phyloP scores from a whole-genome alignment of 2,329 filamentous ascomycete genomes.

The Davidsoniella australis region DNA sequence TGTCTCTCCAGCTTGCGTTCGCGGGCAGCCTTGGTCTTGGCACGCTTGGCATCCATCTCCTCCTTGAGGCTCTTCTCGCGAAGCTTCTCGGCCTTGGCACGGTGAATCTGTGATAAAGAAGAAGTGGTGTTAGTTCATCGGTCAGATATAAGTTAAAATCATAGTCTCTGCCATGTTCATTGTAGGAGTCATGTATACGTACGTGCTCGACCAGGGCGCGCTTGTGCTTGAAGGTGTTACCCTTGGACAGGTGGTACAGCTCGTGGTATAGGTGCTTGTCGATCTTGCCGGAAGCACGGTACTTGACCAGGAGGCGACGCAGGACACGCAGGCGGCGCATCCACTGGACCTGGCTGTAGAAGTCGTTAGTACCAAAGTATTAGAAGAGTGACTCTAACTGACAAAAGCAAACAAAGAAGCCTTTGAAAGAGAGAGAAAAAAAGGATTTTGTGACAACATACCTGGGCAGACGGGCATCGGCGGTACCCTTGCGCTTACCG shows the following conservation, averaged over 20 bases:
- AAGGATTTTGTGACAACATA: constrained; percentile 32
- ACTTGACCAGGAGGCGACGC: constrained; percentile 97
- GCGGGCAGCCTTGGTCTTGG: constrained; percentile 99
- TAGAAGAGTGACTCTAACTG: not conserved
- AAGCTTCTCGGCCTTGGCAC: constrained; percentile 98
- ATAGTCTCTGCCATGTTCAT: not conserved
- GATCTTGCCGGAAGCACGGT: constrained; percentile 99
- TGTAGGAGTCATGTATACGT: constrained; percentile 31
- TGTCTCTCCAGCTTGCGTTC: constrained; percentile 94
- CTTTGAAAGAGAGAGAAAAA: not conserved
- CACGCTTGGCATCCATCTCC: constrained; percentile 99
- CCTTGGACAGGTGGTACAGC: constrained; percentile 99
- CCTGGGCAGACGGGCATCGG: constrained; percentile 97
- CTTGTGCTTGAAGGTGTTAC: constrained; percentile 99
- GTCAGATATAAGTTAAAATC: not conserved
- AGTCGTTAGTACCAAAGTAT: constrained; percentile 3
- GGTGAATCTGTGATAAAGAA: constrained; percentile 63
- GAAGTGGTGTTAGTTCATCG: not conserved
- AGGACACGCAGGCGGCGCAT: constrained; percentile 99
- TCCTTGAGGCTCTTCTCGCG: constrained; percentile 94
- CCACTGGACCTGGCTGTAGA: constrained; percentile 80
- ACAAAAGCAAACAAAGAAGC: not conserved
- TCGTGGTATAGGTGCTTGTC: constrained; percentile 99
- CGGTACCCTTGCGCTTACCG: constrained; percentile 99
- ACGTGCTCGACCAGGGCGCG: constrained; percentile 99